Evolutionary conservation across 805 yeast genomes (phyloP), one percentile per base, ranked within the genome.

Genomic region (Debaryomyces hansenii): DNA sequence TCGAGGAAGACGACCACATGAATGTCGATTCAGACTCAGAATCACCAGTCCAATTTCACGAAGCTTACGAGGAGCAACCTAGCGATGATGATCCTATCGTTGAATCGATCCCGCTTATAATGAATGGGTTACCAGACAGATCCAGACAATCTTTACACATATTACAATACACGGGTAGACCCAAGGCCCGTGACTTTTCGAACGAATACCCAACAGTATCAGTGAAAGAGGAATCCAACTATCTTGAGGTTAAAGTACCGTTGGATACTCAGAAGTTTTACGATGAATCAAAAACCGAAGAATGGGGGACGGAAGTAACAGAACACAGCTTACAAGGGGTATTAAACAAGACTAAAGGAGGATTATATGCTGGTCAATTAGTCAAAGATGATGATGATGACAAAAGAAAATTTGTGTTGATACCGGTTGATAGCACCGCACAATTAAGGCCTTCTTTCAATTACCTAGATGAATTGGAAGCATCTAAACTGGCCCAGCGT

Each of bases 391-490:
- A 50, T 6, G 61, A 50, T 6, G 62, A 57, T 10, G 48, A 45
- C 7, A 53, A 48, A 8, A 51, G 48, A 24, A 82, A 77, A 55
- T 57, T 90, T 6, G 81, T 87, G 41, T 63, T 92, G 49, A 65
- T 80, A 1, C 87, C 92, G 1, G 72, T 91, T 1, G 78, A 80
- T 31, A 75, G 82, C 16, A 80, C 87, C 0, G 80, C 85, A 0
- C 97, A 92, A 63, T 63, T 94, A 49, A 77, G 96, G 54, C 94
- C 97, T 2, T 78, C 79, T 55, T 89, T 94, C 67, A 79, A 77
- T 52, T 88, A 91, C 60, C 81, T 90, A 37, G 96, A 90, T 60
- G 82, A 77, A 51, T 59, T 66, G 49, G 80, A 75, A 47, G 70
- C 70, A 46, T 75, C 68, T 45, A 77, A 72, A 69, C 73, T 57